phyloP scores from a whole-genome alignment of 1,284 basidiomycete genomes.

The Leccinum fuscescens region DNA sequence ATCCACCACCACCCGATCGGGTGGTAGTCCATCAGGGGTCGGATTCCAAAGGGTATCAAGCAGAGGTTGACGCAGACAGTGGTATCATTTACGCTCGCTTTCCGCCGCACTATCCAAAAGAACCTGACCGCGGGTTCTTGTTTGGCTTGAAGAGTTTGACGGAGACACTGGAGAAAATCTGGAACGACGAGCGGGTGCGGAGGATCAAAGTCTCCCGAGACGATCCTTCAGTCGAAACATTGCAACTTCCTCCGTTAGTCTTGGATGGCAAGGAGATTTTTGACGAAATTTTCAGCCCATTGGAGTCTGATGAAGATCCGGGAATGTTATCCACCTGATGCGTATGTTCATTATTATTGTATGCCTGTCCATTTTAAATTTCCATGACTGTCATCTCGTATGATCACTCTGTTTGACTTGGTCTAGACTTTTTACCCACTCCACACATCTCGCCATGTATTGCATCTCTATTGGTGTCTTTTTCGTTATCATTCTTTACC shows the following conservation, averaged over 20 bases:
- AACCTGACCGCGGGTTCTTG: slow-evolving; percentile 92
- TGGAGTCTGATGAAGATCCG: slow-evolving; percentile 58
- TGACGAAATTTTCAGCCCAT: slow-evolving; percentile 61
- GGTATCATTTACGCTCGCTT: slow-evolving; percentile 85
- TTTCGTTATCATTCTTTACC: background rate
- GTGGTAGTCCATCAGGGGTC: slow-evolving; percentile 44
- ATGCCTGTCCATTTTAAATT: background rate
- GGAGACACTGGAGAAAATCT: slow-evolving; percentile 74
- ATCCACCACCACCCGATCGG: slow-evolving; percentile 44
- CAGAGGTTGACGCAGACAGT: slow-evolving; percentile 74
- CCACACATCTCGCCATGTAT: slow-evolving; percentile 17
- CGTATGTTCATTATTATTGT: background rate
- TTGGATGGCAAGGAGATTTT: slow-evolving; percentile 76
- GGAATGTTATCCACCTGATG: slow-evolving; percentile 71
- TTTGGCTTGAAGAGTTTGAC: slow-evolving; percentile 86
- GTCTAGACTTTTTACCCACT: slow-evolving; percentile 21
- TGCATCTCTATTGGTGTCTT: slow-evolving; percentile 10
- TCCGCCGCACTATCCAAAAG: slow-evolving; percentile 85
- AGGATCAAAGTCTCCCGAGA: slow-evolving; percentile 65
- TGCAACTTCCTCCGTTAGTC: slow-evolving; percentile 60
- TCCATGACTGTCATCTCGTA: background rate
- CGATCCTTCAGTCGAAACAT: slow-evolving; percentile 44
- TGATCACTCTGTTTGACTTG: background rate
- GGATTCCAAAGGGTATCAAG: slow-evolving; percentile 76
- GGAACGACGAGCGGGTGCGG: slow-evolving; percentile 76